Evolutionary conservation across 2,329 filamentous ascomycete species (phyloP).

Genomic region (Verticillium tricorpus): DNA sequence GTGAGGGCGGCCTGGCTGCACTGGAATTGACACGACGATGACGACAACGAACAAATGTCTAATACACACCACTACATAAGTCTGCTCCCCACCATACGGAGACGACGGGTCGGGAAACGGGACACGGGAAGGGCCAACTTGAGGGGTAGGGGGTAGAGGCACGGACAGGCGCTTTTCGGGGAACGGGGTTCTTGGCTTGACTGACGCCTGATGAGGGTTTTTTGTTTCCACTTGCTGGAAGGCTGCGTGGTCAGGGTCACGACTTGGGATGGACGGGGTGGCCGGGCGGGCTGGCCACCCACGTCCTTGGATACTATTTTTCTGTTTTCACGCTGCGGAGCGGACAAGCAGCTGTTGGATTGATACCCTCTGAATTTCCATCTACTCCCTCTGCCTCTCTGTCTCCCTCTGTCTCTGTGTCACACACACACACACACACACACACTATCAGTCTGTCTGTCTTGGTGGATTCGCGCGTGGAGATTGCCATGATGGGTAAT

Average conservation of each 20-base stretch:
- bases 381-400: too few species aligned
- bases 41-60: neutral
- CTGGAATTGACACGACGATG: neutral
- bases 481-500: neutral
- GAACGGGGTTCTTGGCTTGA: neutral
- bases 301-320: neutral
- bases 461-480: neutral
- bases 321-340: neutral
- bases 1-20: neutral
- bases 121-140: neutral
- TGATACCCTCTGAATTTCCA: conserved; percentile 1
- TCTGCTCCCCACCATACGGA: neutral
- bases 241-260: neutral
- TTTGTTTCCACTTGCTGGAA: neutral
- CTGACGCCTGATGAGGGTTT: neutral
- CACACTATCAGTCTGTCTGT: neutral
- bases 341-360: neutral
- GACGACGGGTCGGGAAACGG: neutral
- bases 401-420: neutral
- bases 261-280: neutral
- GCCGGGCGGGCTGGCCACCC: neutral
- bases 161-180: neutral
- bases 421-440: neutral
- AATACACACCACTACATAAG: neutral
- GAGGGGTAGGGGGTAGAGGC: neutral